Conservation (phyloP, 495 filamentous ascomycete species). For the Penicillium turbatum region DNA sequence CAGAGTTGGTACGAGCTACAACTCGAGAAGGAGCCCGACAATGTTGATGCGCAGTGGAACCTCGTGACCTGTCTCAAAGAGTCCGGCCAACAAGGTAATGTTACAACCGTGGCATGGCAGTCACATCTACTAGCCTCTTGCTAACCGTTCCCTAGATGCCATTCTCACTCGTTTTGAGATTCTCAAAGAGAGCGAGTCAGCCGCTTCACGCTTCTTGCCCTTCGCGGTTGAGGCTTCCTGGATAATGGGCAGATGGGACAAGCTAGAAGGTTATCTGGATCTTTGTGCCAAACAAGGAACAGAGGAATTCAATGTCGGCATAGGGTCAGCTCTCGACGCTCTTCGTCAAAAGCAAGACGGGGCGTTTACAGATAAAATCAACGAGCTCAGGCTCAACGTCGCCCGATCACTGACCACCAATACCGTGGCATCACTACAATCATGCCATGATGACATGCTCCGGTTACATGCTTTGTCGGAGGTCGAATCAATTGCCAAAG, state of each 20-base stretch:
- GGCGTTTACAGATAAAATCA: slow-evolving; percentile 56
- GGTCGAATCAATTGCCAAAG: slow-evolving; percentile 70
- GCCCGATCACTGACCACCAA: slow-evolving; percentile 68
- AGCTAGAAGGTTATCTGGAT: slow-evolving; percentile 64
- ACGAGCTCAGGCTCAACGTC: slow-evolving; percentile 62
- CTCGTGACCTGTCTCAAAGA: slow-evolving; percentile 86
- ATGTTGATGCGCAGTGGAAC: slow-evolving; percentile 73
- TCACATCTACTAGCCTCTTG: slow-evolving; percentile 14
- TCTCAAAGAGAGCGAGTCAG: slow-evolving; percentile 53
- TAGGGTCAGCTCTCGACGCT: slow-evolving; percentile 67
- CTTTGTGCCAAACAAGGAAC: slow-evolving; percentile 46
- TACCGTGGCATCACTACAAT: slow-evolving; percentile 70
- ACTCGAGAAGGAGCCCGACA: slow-evolving; percentile 70
- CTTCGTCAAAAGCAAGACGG: slow-evolving; percentile 52
- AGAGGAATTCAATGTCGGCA: slow-evolving; percentile 75
- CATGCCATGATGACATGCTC: slow-evolving; percentile 75
- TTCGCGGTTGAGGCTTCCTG: slow-evolving; percentile 88
- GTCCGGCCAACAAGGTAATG: slow-evolving; percentile 78
- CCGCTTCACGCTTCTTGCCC: slow-evolving; percentile 58
- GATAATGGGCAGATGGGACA: slow-evolving; percentile 78
- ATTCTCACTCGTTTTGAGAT: slow-evolving; percentile 79
- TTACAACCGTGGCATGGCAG: background rate
- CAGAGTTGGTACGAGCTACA: slow-evolving; percentile 96
- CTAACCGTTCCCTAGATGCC: slow-evolving; percentile 52
- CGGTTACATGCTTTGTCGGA: slow-evolving; percentile 84